Percentiles rank a stretch among this genome's conserved stretches.
phyloP scores from a whole-genome alignment of 2,329 filamentous ascomycete species.

The Sclerotinia minor region DNA sequence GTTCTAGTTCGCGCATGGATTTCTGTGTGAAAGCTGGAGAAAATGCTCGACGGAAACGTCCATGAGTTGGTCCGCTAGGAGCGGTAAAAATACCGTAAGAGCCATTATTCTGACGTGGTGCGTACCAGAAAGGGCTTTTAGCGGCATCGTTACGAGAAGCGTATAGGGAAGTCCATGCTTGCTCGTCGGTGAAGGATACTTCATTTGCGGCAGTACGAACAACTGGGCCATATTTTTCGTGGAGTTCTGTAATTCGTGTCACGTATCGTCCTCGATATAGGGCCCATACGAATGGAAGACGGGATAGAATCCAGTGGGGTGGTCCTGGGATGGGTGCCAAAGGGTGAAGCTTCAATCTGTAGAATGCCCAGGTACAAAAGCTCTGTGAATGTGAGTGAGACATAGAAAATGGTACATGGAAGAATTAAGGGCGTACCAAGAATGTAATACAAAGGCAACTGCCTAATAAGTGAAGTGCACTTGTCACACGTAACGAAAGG shows the following conservation, averaged over 20 bases:
- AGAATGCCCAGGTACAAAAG: background rate
- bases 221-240: constrained; percentile 41
- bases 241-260: constrained; percentile 23
- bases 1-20: constrained; percentile 7
- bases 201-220: constrained; percentile 43
- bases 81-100: constrained; percentile 14
- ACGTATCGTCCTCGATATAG: background rate
- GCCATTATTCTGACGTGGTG: background rate
- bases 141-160: background rate
- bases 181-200: constrained; percentile 39
- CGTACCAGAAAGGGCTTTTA: constrained; percentile 13
- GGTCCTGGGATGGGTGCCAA: background rate
- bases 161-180: background rate
- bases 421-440: background rate
- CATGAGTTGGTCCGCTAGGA: background rate
- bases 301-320: background rate
- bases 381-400: background rate
- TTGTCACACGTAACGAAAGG: background rate
- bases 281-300: background rate
- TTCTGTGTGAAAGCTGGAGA: constrained; percentile 7
- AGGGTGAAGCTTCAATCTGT: background rate
- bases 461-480: background rate
- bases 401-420: background rate
- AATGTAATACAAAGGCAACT: background rate
- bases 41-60: constrained; percentile 3